Evolutionary conservation across 1,284 basidiomycete species (phyloP).

Genomic region (Retiboletus fuscus): DNA sequence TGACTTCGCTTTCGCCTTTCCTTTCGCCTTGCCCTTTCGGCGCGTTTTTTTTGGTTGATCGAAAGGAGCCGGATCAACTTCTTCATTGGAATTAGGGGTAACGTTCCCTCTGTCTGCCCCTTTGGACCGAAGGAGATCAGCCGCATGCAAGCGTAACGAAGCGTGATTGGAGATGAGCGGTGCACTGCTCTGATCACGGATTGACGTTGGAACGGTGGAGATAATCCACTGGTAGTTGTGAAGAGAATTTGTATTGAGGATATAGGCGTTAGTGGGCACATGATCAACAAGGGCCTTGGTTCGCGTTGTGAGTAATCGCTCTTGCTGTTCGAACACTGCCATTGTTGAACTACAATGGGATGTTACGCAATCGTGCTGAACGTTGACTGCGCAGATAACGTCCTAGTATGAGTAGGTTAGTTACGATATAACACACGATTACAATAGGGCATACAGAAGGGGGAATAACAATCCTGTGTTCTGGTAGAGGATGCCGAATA

Average conservation of each 20-base stretch:
- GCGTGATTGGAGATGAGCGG: neutral
- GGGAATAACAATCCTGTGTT: neutral
- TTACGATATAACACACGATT: too few relatives aligned
- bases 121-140: neutral
- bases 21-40: too few relatives aligned
- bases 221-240: conserved; percentile 10
- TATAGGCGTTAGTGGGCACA: conserved; percentile 3
- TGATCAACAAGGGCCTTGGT: conserved; percentile 8
- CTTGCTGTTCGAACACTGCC: conserved; percentile 1
- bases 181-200: neutral
- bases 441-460: neutral
- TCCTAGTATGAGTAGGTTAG: neutral
- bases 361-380: conserved; percentile 12
- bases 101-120: too few relatives aligned
- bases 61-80: neutral
- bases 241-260: conserved; percentile 4
- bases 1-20: too few relatives aligned
- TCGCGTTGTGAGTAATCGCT: neutral
- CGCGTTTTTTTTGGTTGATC: too few relatives aligned
- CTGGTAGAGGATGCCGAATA: neutral
- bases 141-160: neutral
- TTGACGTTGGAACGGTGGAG: neutral
- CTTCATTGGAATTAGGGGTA: neutral
- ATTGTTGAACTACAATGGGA: neutral
- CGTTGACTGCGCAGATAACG: neutral